phyloP scores from a whole-genome alignment of 345 rosid genomes.

The Lepidium sativum region DNA sequence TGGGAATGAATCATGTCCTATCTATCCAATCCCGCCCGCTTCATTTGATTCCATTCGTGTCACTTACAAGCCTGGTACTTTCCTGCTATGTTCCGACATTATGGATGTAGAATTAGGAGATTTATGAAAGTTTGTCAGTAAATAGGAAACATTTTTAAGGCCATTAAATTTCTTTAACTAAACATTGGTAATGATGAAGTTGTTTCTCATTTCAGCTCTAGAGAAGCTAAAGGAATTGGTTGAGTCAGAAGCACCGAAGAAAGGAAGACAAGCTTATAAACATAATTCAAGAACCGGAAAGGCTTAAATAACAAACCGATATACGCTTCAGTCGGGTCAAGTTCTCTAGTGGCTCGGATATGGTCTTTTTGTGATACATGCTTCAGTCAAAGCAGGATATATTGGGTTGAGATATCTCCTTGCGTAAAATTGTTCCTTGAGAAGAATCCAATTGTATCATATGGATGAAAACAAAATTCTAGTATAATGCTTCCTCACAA shows the following conservation, averaged over 20 bases:
- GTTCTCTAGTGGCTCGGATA: background rate
- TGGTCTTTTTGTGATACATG: background rate
- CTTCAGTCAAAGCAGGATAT: background rate
- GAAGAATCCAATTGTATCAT: no score
- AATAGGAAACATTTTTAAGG: background rate
- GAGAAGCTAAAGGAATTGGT: slow-evolving; percentile 66
- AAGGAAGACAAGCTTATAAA: slow-evolving; percentile 39
- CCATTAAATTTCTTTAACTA: background rate
- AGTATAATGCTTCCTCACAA: no score
- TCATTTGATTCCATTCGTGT: slow-evolving; percentile 44
- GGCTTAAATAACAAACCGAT: slow-evolving; percentile 17
- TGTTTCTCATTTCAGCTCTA: slow-evolving; percentile 38
- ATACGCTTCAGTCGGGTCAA: background rate
- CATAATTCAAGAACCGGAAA: slow-evolving; percentile 29
- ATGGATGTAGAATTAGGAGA: background rate
- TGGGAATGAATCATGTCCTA: slow-evolving; percentile 51
- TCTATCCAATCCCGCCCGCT: slow-evolving; percentile 36
- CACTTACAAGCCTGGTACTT: slow-evolving; percentile 56
- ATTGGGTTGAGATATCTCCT: background rate
- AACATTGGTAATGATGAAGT: background rate
- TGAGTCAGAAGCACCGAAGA: slow-evolving; percentile 56
- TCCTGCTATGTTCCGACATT: background rate
- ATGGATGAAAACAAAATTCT: no score
- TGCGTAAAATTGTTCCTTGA: no score
- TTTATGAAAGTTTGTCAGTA: background rate